Percentiles rank a stretch among this genome's conserved stretches.
Conservation (phyloP, 2,329 filamentous ascomycete species). For the Cordyceps tenuipes region DNA sequence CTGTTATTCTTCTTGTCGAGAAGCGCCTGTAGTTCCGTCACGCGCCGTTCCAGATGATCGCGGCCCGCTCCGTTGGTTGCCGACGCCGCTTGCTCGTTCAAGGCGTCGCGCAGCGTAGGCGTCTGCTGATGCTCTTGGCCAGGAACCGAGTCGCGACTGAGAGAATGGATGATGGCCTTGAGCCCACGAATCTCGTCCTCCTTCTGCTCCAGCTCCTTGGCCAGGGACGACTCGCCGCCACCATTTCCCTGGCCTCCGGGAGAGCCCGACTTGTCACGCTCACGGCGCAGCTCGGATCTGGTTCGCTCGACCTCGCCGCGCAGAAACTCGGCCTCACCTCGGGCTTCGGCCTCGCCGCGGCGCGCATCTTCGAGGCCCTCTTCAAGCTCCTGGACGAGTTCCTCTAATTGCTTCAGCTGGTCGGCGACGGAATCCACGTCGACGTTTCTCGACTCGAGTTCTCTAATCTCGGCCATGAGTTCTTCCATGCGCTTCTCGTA, state of each 20-base stretch:
- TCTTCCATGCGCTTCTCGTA: slow-evolving; percentile 91
- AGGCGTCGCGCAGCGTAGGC: slow-evolving; percentile 19
- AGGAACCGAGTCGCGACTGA: slow-evolving; percentile 67
- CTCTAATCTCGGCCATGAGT: slow-evolving; percentile 72
- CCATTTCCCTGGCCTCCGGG: slow-evolving; percentile 26
- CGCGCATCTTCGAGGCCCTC: slow-evolving; percentile 93
- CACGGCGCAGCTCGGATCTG: slow-evolving; percentile 75
- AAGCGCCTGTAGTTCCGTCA: slow-evolving; percentile 66
- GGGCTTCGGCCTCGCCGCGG: slow-evolving; percentile 87
- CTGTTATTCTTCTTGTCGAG: slow-evolving; percentile 63
- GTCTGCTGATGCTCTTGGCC: slow-evolving; percentile 28
- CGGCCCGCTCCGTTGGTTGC: slow-evolving; percentile 37
- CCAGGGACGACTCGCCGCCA: slow-evolving; percentile 38
- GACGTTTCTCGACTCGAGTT: slow-evolving; percentile 71
- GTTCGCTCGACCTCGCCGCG: slow-evolving; percentile 91
- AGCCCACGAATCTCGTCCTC: slow-evolving; percentile 95
- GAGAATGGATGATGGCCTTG: slow-evolving; percentile 94
- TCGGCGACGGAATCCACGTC: slow-evolving; percentile 87
- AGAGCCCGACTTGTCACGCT: slow-evolving; percentile 64
- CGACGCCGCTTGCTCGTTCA: not conserved
- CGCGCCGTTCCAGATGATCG: slow-evolving; percentile 70
- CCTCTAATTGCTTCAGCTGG: slow-evolving; percentile 91
- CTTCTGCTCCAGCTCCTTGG: slow-evolving; percentile 81
- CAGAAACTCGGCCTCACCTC: slow-evolving; percentile 91
- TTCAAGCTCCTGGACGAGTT: slow-evolving; percentile 92